Base-by-base conservation (phyloP, 257 asterid genomes). In the Solanum tarapatanum region DNA sequence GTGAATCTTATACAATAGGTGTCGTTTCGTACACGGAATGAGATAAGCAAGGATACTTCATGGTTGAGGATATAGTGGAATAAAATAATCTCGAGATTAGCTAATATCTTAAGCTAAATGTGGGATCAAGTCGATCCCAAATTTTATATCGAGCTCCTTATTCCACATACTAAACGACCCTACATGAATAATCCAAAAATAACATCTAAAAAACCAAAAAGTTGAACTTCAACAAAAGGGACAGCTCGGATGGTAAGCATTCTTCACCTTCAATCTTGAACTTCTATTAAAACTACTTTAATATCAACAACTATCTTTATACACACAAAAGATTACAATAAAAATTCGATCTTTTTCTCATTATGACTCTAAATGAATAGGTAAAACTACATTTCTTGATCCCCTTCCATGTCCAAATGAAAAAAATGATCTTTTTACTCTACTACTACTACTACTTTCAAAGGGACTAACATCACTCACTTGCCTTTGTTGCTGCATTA, bases 301-400 rank as follows among this genome's bases (percentile, higher is more conserved):
- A 80, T 80, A 80, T 80, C 28, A 37, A 80, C 85, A 80, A 80
- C 60, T 48, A 36, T 48, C 48, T 86, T 79, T 89, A 2, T 90
- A 84, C 28, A 69, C 72, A 41, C 37, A 7, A 39, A 62, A 77
- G 32, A 12, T 55, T 37, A 33, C 41, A 83, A 51, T 2, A 58
- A 35, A 72, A 26, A 17, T 16, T 35, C 69, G 39, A 30, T 10
- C 2, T 16, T 43, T 80, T 5, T 84, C 70, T 55, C 60, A 83
- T 88, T 35, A 89, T 88, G 91, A 68, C 69, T 93, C 92, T 88
- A 89, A 87, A 39, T 84, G 89, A 90, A 95, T 70, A 48, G 98
- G 98, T 39, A 90, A 91, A 87, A 95, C 94, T 87, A 96, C 92
- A 92, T 86, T 95, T 93, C 97, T 94, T 87, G 95, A 96, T 72